Evolutionary conservation across 495 filamentous ascomycete species (phyloP).

Genomic region (Podospora sp.): DNA sequence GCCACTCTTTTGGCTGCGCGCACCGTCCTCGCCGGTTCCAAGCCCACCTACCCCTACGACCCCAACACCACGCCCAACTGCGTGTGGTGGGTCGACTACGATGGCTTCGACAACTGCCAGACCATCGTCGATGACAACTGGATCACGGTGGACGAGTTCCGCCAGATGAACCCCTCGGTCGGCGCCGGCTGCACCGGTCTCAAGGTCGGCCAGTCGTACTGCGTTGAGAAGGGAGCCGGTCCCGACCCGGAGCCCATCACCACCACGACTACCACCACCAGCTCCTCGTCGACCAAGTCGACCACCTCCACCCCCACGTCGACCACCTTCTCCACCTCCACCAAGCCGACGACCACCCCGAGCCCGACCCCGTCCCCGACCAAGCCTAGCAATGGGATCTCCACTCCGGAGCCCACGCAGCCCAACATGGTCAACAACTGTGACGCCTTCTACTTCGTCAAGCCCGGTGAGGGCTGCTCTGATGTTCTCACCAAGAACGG

Average conservation of each 20-base stretch:
- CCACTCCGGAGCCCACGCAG: not conserved
- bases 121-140: conserved; percentile 1
- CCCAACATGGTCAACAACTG: not conserved
- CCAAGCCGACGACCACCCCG: not conserved
- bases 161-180: conserved; percentile 7
- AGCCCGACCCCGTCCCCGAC: not conserved
- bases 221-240: not conserved
- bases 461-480: not conserved
- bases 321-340: not conserved
- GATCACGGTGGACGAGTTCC: conserved; percentile 6
- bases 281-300: too few relatives aligned
- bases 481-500: conserved; percentile 3
- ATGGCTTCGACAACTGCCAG: not conserved
- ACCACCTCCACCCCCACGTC: not conserved
- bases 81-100: conserved; percentile 11
- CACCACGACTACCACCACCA: conserved; percentile 3
- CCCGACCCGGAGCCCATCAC: not conserved
- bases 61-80: conserved; percentile 13
- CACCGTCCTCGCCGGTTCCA: not conserved
- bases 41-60: conserved; percentile 4
- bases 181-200: not conserved
- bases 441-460: not conserved
- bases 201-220: conserved; percentile 12
- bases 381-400: not conserved
- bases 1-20: not conserved